Evolutionary conservation across 352 stramenopile genomes (phyloP).

Genomic region (Pythium inflatum): DNA sequence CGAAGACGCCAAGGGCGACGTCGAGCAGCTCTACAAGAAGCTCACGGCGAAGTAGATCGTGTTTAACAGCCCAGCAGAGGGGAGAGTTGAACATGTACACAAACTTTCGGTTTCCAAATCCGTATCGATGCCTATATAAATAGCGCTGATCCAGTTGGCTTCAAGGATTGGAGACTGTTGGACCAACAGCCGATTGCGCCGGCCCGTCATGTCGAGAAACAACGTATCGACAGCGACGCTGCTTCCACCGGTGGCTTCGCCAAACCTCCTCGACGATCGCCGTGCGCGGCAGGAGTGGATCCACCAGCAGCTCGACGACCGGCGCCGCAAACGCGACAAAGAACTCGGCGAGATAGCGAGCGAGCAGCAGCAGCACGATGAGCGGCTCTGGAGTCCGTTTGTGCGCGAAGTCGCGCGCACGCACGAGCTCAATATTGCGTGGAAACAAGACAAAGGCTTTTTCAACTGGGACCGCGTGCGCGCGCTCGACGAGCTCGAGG

Average conservation of each 20-base stretch:
- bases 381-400: conserved; percentile 59
- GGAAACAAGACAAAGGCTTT: conserved; percentile 57
- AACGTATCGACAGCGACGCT: conserved; percentile 6
- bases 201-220: conserved; percentile 11
- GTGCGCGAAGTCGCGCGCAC: conserved; percentile 37
- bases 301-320: conserved; percentile 47
- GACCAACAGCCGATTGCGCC: too few species aligned
- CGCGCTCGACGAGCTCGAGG: conserved; percentile 45
- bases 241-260: background rate
- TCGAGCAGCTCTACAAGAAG: too few species aligned
- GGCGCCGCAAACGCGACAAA: conserved; percentile 45
- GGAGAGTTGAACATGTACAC: too few species aligned
- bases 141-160: too few species aligned
- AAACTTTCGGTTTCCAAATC: too few species aligned
- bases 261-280: conserved; percentile 2
- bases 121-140: too few species aligned
- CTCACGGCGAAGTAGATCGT: too few species aligned
- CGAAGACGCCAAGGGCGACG: too few species aligned
- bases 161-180: too few species aligned
- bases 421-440: conserved; percentile 71
- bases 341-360: conserved; percentile 34
- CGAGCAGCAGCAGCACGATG: conserved; percentile 39
- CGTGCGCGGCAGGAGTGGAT: conserved; percentile 52
- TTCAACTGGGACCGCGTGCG: conserved; percentile 61
- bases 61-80: too few species aligned